Base-by-base conservation (phyloP, 768 basidiomycete species). In the Gymnopilus junonius region DNA sequence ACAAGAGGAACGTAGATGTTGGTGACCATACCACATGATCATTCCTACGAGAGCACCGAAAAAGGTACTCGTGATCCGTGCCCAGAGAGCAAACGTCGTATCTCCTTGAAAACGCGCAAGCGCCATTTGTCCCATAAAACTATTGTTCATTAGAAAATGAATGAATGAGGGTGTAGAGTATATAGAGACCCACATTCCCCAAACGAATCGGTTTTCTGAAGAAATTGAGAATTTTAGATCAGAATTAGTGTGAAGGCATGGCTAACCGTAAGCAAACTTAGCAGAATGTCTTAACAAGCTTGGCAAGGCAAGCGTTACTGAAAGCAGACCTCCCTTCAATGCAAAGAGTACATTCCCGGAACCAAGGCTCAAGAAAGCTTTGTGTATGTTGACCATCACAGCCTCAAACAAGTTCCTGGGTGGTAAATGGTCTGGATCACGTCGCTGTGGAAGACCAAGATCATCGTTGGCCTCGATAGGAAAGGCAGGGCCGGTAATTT, bases 391-490 rank as follows among this genome's bases (percentile, higher is more conserved):
- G 86, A 1, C 86, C 1, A 57, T 74, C 68, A 48, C 79, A 80
- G 69, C 75, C 70, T 92, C 89, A 32, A 91, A 74, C 2, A 65
- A 51, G 65, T 91, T 92, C 2, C 79, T 70, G 0, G 92, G 91
- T 1, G 92, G 90, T 0, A 92, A 73, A 0, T 89, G 90, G 70
- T 93, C 91, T 0, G 91, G 90, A 73, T 93, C 90, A 27, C 91
- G 80, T 3, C 82, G 78, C 15, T 77, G 73, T 1, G 90, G 83
- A 37, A 80, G 67, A 3, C 87, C 89, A 0, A 92, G 79, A 67
- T 90, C 88, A 2, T 79, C 35, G n/a, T n/a, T n/a, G n/a, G n/a
- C n/a, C 5, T 62, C 61, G 12, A 29, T 12, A 8, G 27, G 25
- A 11, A 61, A 61, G 4, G 65, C 50, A 2, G 62, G 51, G 5